Evolutionary conservation across 305 asterid genomes (phyloP), one percentile per base, ranked within the genome.

Genomic region (Ilex paraguariensis): DNA sequence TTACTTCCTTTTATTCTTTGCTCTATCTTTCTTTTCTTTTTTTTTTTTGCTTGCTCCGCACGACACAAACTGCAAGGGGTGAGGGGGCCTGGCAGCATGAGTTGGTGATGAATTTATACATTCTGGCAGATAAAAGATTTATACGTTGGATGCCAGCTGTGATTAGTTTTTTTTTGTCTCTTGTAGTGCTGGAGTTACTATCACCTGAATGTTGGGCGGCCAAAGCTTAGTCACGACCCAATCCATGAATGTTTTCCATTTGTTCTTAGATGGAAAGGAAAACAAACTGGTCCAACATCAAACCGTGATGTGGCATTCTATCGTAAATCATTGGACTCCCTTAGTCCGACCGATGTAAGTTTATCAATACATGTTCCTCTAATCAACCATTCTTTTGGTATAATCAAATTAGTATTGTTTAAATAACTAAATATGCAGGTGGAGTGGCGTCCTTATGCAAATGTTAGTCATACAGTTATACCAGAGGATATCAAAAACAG

Each of bases 171-270:
- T 65, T 46, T 50, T 40, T 36, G 30, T 56, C 63, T 70, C 66
- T 72, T 90, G 87, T 72, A 92, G 98, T 89, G 98, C 82, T 92
- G 95, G 98, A 92, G 97, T 78, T 90, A 87, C 84, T 92, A 87
- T 79, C 97, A 85, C 78, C 85, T 87, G 69, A 84, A 84, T 60
- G 79, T 90, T 13, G 96, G 98, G 53, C 84, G 92, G 51, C 98
- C 97, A 17, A 84, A 84, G 66, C 95, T 92, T 72, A 91, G 80
- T 67, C 98, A 87, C 39, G 91, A 84, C 74, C 96, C 96, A n/a
- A 70, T 82, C 80, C 96, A 90, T 73, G 98, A 92, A 68, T 90
- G 95, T 71, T 92, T 92, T 67, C 97, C 98, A 56, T 92, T 90
- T 79, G 98, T 92, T 11, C 96, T 89, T 62, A 80, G 93, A 63